These are phyloP conservation scores for Kernera saxatilis DNA, from an alignment of 345 rosid species.

Conservation along the genomic window DNA sequence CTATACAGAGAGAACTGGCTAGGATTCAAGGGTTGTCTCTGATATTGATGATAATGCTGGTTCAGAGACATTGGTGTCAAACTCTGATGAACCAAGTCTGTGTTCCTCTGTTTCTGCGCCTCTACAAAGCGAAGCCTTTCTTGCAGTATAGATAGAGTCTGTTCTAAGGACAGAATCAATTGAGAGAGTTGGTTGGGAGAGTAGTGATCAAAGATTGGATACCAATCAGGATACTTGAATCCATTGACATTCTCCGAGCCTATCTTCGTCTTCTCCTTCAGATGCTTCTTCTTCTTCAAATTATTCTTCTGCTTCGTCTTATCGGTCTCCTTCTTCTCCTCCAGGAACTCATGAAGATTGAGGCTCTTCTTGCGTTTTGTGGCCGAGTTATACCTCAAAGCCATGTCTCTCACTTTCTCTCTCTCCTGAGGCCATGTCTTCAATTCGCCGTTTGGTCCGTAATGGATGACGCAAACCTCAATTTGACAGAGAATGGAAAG, in stretches of 20 bases:
- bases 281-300: too few species aligned
- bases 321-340: not conserved
- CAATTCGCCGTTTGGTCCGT: not conserved
- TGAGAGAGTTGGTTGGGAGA: conserved; percentile 1
- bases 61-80: not conserved
- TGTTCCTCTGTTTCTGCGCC: not conserved
- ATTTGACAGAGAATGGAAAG: conserved; percentile 6
- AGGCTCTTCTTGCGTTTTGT: conserved; percentile 4
- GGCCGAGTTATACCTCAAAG: not conserved
- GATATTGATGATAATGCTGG: not conserved
- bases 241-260: not conserved
- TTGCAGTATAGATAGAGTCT: not conserved
- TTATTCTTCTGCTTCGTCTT: not conserved
- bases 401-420: conserved; percentile 17
- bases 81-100: not conserved
- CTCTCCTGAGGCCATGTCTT: conserved; percentile 13
- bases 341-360: not conserved
- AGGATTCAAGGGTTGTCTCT: conserved; percentile 4
- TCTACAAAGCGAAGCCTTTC: conserved; percentile 2
- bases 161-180: conserved; percentile 1
- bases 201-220: conserved; percentile 19
- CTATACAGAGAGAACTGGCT: not conserved
- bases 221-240: conserved; percentile 14
- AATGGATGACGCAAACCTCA: conserved; percentile 5
- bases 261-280: not conserved